Percentiles rank a stretch among this genome's conserved stretches.
These are phyloP conservation scores for Blechomonas ayalai DNA, from an alignment of 208 protist species.

Conservation along the genomic window DNA sequence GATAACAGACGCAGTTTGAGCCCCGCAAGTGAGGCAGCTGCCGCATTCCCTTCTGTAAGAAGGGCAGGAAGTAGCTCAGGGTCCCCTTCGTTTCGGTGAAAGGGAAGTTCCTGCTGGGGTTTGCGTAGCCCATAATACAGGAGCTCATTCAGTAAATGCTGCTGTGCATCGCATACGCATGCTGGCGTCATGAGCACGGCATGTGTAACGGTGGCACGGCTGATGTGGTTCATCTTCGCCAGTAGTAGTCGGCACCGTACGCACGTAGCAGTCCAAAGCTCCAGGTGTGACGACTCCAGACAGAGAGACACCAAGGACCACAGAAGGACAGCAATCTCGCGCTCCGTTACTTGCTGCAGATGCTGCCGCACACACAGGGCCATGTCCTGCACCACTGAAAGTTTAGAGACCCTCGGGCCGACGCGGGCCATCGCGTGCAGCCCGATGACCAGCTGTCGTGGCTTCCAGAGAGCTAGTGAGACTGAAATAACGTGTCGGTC, in stretches of 20 bases:
- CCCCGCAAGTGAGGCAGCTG: no score
- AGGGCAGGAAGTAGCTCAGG: no score
- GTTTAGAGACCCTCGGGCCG: slow-evolving; percentile 9
- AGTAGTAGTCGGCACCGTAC: slow-evolving; percentile 27
- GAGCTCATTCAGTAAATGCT: slow-evolving; percentile 16
- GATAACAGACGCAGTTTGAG: slow-evolving; percentile 2
- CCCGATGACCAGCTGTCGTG: slow-evolving; percentile 26
- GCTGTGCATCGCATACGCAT: slow-evolving; percentile 21
- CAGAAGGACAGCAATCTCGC: slow-evolving; percentile 35
- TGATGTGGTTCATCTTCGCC: slow-evolving; percentile 23
- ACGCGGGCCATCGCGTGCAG: slow-evolving; percentile 47
- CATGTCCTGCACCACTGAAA: slow-evolving; percentile 28
- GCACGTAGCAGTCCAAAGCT: slow-evolving; percentile 50
- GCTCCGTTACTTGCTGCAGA: slow-evolving; percentile 33
- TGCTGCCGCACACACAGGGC: slow-evolving; percentile 25
- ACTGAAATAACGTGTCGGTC: slow-evolving; percentile 21
- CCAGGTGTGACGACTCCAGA: slow-evolving; percentile 5
- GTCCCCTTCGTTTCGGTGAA: no score
- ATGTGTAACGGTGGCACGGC: slow-evolving; percentile 37
- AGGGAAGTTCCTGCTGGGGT: no score
- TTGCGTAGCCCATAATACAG: no score
- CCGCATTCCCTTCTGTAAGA: no score
- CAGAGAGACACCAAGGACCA: slow-evolving; percentile 58
- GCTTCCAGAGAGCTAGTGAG: slow-evolving; percentile 32
- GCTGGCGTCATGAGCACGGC: slow-evolving; percentile 28